These are phyloP conservation scores for Phytophthora capsici DNA, from an alignment of 352 stramenopile species.

Conservation along the genomic window DNA sequence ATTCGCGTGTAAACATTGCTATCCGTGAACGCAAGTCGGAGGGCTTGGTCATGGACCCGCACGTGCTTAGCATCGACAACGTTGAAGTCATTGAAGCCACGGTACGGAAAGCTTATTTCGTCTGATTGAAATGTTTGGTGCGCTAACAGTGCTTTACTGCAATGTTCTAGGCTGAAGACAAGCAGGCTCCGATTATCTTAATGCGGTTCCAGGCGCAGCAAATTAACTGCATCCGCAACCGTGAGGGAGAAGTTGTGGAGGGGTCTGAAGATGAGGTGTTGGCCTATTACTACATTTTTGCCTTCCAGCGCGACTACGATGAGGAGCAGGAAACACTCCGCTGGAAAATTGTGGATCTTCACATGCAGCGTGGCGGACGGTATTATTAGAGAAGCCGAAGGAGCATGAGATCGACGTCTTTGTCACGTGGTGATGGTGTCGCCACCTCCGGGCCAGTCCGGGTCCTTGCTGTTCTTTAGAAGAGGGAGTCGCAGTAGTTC, in stretches of 20 bases:
- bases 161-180: conserved; percentile 76
- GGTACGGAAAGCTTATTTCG: conserved; percentile 36
- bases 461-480: no score
- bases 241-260: conserved; percentile 96
- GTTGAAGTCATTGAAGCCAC: conserved; percentile 96
- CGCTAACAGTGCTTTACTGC: conserved; percentile 19
- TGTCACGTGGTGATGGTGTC: neutral
- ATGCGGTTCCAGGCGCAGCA: conserved; percentile 98
- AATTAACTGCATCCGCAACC: conserved; percentile 99
- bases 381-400: conserved; percentile 72
- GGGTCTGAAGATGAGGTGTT: conserved; percentile 97
- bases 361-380: conserved; percentile 80
- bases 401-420: neutral
- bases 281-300: conserved; percentile 98
- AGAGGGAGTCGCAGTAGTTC: neutral
- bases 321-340: conserved; percentile 89
- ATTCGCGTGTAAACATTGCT: conserved; percentile 94
- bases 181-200: conserved; percentile 95
- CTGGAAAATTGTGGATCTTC: conserved; percentile 89
- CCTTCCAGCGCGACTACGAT: conserved; percentile 97
- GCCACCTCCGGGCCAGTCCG: no score
- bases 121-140: neutral
- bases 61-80: conserved; percentile 97
- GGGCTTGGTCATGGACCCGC: conserved; percentile 93
- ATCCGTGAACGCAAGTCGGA: conserved; percentile 96